Evolutionary conservation across 768 basidiomycete species (phyloP).

Genomic region (Tulasnella sp.): DNA sequence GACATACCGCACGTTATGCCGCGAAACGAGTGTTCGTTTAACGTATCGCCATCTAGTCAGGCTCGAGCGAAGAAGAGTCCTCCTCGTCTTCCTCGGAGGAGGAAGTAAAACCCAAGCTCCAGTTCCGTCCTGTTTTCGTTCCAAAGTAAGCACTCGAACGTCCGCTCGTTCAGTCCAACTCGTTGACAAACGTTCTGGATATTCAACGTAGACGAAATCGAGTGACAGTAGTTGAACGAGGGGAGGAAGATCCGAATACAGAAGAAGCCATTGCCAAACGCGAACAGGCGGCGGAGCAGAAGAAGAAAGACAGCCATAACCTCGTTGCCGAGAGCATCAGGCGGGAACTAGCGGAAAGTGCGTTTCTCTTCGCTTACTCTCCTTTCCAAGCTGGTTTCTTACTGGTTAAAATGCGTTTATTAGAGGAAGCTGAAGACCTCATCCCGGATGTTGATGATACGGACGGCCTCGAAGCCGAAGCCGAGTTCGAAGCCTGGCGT

Average conservation of each 20-base stretch:
- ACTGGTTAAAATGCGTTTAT: background rate
- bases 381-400: background rate
- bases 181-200: background rate
- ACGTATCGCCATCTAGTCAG: constrained; percentile 2
- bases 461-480: constrained; percentile 79
- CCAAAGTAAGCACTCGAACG: constrained; percentile 58
- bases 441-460: constrained; percentile 89
- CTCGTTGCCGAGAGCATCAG: constrained; percentile 90
- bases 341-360: constrained; percentile 86
- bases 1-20: background rate
- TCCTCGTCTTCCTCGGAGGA: constrained; percentile 69
- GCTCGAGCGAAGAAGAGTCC: constrained; percentile 80
- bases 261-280: constrained; percentile 63
- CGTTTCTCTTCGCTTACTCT: constrained; percentile 23
- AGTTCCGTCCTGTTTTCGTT: constrained; percentile 88
- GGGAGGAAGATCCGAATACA: constrained; percentile 53
- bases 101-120: constrained; percentile 59
- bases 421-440: constrained; percentile 81
- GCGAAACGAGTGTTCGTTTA: background rate
- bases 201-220: constrained; percentile 53
- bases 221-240: constrained; percentile 57
- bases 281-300: constrained; percentile 67
- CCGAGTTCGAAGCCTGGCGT: constrained; percentile 94
- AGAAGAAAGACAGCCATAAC: constrained; percentile 79
- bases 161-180: background rate